Evolutionary conservation across 1,139 yeast species (phyloP).

Genomic region (Yamadazyma jaroonii): DNA sequence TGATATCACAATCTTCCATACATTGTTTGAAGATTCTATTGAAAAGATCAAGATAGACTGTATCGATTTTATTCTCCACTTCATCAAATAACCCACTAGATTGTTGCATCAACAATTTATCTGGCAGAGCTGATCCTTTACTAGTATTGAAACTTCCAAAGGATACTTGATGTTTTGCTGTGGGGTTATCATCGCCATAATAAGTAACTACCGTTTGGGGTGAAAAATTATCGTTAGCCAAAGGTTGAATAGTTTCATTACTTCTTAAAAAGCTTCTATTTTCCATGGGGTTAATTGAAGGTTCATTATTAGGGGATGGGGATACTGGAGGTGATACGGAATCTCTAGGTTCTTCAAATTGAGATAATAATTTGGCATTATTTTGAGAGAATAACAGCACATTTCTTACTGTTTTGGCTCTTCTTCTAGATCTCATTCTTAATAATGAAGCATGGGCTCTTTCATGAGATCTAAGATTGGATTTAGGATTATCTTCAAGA

Average conservation of each 20-base stretch:
- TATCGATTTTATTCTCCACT: constrained; percentile 6
- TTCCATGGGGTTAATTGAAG: not conserved
- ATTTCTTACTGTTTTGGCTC: constrained; percentile 45
- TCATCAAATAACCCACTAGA: constrained; percentile 12
- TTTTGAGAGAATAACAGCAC: constrained; percentile 27
- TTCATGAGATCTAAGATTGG: constrained; percentile 47
- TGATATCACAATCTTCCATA: constrained; percentile 53
- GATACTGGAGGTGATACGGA: constrained; percentile 18
- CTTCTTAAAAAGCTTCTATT: not conserved
- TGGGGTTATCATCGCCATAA: not conserved
- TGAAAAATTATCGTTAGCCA: constrained; percentile 3
- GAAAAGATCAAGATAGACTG: constrained; percentile 23
- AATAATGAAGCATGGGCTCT: constrained; percentile 67
- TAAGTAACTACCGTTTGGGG: constrained; percentile 3
- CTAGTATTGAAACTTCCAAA: constrained; percentile 9
- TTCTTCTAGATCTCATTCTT: constrained; percentile 59
- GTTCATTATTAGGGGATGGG: constrained; percentile 11
- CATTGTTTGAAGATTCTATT: constrained; percentile 57
- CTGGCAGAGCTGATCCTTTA: constrained; percentile 7
- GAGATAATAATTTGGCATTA: constrained; percentile 21
- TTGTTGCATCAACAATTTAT: constrained; percentile 2
- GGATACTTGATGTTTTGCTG: constrained; percentile 11
- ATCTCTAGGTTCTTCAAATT: constrained; percentile 16
- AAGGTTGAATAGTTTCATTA: constrained; percentile 4
- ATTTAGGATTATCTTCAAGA: constrained; percentile 28